phyloP scores from a whole-genome alignment of 1,284 basidiomycete genomes.

The Violaceomyces palustris region DNA sequence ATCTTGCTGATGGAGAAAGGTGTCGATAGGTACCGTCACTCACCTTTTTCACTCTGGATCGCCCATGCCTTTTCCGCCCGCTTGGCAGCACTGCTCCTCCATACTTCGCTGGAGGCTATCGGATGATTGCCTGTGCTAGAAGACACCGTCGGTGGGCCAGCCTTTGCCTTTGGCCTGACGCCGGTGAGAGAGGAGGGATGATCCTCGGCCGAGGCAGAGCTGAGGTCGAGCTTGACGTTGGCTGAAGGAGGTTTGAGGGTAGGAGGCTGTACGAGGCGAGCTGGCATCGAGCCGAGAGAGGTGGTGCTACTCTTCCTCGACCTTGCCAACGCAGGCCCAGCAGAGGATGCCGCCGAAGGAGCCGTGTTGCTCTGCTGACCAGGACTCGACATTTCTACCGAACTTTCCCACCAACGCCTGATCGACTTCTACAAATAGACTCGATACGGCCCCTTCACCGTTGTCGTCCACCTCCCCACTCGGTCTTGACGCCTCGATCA shows the following conservation, averaged over 20 bases:
- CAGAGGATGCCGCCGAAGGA: too few relatives aligned
- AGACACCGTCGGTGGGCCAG: slow-evolving; percentile 6
- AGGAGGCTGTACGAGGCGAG: slow-evolving; percentile 15
- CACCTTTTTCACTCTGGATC: slow-evolving; percentile 39
- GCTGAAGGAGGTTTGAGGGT: slow-evolving; percentile 21
- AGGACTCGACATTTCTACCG: too few relatives aligned
- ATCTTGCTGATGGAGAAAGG: too few relatives aligned
- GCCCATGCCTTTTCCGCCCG: slow-evolving; percentile 48
- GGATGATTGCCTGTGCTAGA: slow-evolving; percentile 14
- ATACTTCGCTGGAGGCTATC: slow-evolving; percentile 30
- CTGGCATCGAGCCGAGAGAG: slow-evolving; percentile 27
- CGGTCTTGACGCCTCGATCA: too few relatives aligned
- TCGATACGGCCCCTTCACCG: too few relatives aligned
- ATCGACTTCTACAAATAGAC: too few relatives aligned
- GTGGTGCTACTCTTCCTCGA: slow-evolving; percentile 13
- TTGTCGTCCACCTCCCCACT: too few relatives aligned
- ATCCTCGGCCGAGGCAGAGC: slow-evolving; percentile 14
- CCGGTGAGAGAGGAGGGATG: background rate
- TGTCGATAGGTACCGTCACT: too few relatives aligned
- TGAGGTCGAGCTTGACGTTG: slow-evolving; percentile 31
- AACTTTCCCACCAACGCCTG: too few relatives aligned
- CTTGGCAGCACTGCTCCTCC: slow-evolving; percentile 45
- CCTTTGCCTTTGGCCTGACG: background rate
- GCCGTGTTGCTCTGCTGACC: too few relatives aligned
- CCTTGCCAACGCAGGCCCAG: background rate